Evolutionary conservation across 768 basidiomycete species (phyloP).

Genomic region (Leccinum longicurvipes): DNA sequence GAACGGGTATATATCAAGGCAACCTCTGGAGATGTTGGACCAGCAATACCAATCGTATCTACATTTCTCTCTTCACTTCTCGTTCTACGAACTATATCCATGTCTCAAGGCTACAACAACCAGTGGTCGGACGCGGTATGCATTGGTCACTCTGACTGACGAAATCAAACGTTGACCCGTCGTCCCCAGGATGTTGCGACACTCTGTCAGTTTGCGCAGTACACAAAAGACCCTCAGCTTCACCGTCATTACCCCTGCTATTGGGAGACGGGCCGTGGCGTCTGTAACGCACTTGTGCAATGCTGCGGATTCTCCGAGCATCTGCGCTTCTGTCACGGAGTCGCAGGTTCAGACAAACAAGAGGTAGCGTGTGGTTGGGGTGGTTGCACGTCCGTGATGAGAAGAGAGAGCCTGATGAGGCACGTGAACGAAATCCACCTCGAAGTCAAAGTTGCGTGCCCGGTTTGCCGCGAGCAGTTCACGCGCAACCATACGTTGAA

Average conservation of each 20-base stretch:
- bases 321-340: constrained; percentile 17
- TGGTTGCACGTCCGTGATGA: constrained; percentile 19
- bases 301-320: constrained; percentile 17
- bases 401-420: constrained; percentile 26
- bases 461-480: constrained; percentile 18
- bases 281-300: constrained; percentile 9
- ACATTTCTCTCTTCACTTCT: not conserved
- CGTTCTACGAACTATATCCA: not conserved
- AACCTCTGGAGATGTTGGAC: not conserved
- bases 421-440: constrained; percentile 29
- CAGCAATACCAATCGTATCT: constrained; percentile 5
- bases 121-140: constrained; percentile 8
- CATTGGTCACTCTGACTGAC: no score
- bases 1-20: constrained; percentile 17
- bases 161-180: constrained; percentile 2
- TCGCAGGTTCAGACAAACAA: constrained; percentile 15
- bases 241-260: constrained; percentile 11
- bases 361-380: constrained; percentile 16
- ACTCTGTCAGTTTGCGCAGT: not conserved
- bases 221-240: constrained; percentile 1
- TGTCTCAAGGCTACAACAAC: constrained; percentile 5
- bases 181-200: constrained; percentile 2
- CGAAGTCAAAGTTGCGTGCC: constrained; percentile 12
- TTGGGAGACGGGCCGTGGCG: constrained; percentile 2
- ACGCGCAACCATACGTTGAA: constrained; percentile 25